Evolutionary conservation across 768 basidiomycete genomes (phyloP), one percentile per base, ranked within the genome.

Genomic region (Pleurotus platypus): DNA sequence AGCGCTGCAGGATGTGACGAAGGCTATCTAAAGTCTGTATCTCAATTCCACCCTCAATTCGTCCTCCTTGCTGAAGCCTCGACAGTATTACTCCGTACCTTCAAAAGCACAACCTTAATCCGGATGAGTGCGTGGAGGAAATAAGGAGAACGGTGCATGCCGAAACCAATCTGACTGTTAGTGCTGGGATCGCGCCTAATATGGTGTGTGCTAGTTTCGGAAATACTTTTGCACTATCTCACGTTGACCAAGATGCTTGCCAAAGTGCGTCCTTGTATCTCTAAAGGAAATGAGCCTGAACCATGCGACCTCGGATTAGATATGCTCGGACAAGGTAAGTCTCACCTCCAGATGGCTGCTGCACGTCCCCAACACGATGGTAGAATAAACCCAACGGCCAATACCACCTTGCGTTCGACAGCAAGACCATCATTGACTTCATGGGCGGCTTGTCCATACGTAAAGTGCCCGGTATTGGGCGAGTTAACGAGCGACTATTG

Each of bases 311-410:
- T 35, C 26, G 24, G 42, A 58, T n/a, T 46, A 94, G 90, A 95
- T 96, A 35, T 94, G 92, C 68, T 96, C 94, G 26, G 94, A 98
- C 70, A 93, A 89, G 77, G 89, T 88, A 15, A 62, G 61, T 22
- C 49, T 13, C 55, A 18, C 42, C 15, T 8, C 5, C 57, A 48
- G 61, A 56, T 6, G 60, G 15, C 30, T 35, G 16, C n/a, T 26
- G 27, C 56, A 59, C 49, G 6, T 35, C 38, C 39, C 39, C 9
- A 40, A 20, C 43, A 20, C 55, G 27, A 38, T 16, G 55, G 1
- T 60, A 91, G 87, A 96, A 98, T 69, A 98, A 98, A 71, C 95
- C 94, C 2, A 92, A 96, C 64, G 94, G 94, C 11, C 94, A 97
- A 69, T 98, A 84, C 61, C 80, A 81, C 62, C 80, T 97, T 20